Percentiles rank a stretch among this genome's conserved stretches.
Evolutionary conservation across 768 basidiomycete genomes (phyloP).

Genomic region (Galerina marginata): DNA sequence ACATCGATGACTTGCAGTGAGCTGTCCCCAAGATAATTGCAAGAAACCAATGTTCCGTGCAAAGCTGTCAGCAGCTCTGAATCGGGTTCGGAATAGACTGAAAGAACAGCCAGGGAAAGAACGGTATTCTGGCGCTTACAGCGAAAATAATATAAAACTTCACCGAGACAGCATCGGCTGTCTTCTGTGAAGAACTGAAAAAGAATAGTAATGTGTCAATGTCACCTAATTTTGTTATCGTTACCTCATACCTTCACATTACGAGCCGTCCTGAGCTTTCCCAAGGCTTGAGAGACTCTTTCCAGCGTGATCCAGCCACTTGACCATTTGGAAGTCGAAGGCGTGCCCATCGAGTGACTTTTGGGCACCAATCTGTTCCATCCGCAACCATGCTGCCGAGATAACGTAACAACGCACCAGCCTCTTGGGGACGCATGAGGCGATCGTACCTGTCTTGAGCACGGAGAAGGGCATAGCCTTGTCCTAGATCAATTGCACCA

Average conservation of each 20-base stretch:
- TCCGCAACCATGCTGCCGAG: no score
- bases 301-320: conserved; percentile 23
- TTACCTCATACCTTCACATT: conserved; percentile 37
- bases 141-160: conserved; percentile 19
- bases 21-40: conserved; percentile 9
- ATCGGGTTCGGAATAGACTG: conserved; percentile 9
- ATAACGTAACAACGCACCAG: no score
- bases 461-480: neutral
- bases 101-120: conserved; percentile 11
- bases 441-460: conserved; percentile 2
- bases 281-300: conserved; percentile 30
- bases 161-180: conserved; percentile 10
- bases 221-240: neutral
- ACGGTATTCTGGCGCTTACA: neutral
- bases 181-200: neutral
- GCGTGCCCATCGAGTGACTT: conserved; percentile 34
- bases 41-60: conserved; percentile 5
- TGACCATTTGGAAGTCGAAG: conserved; percentile 43
- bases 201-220: neutral
- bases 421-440: neutral
- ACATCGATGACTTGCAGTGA: conserved; percentile 9
- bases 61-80: conserved; percentile 6
- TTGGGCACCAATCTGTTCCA: no score
- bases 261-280: conserved; percentile 29
- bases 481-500: neutral